Conservation (phyloP, 169 alveolate species). For the Miamiensis avidus region DNA sequence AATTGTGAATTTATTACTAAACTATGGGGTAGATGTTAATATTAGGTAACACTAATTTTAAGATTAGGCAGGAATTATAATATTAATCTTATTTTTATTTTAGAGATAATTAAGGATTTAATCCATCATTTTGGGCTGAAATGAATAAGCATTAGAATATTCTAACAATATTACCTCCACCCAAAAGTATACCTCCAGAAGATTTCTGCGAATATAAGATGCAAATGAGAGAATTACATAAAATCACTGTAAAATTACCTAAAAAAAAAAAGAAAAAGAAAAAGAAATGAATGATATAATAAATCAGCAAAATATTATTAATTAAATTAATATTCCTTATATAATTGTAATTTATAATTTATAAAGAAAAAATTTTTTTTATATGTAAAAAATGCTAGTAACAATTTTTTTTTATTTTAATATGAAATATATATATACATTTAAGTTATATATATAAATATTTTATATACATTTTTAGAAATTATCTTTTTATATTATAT, state of each 20-base stretch:
- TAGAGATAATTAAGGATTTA: constrained; percentile 61
- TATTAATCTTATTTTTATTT: constrained; percentile 43
- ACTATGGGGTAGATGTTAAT: constrained; percentile 39
- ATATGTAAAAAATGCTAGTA: too few species aligned
- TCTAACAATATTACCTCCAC: constrained; percentile 47
- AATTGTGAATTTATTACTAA: constrained; percentile 36
- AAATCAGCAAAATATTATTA: too few species aligned
- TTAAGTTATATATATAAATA: too few species aligned
- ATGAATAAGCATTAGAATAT: constrained; percentile 53
- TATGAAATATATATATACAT: too few species aligned
- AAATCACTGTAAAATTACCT: constrained; percentile 31
- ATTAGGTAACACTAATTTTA: neutral
- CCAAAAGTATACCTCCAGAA: constrained; percentile 51
- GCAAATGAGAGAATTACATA: constrained; percentile 52
- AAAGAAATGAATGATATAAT: constrained; percentile 16
- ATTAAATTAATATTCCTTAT: too few species aligned
- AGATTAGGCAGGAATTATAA: neutral
- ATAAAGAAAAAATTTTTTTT: too few species aligned
- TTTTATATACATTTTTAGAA: too few species aligned
- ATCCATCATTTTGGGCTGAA: constrained; percentile 70
- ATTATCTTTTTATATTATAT: too few species aligned
- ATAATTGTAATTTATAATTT: too few species aligned
- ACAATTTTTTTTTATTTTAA: too few species aligned
- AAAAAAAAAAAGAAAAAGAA: constrained; percentile 53
- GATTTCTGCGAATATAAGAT: constrained; percentile 52